Conservation (phyloP, 805 yeast genomes). For the Ogataea thermomethanolica region DNA sequence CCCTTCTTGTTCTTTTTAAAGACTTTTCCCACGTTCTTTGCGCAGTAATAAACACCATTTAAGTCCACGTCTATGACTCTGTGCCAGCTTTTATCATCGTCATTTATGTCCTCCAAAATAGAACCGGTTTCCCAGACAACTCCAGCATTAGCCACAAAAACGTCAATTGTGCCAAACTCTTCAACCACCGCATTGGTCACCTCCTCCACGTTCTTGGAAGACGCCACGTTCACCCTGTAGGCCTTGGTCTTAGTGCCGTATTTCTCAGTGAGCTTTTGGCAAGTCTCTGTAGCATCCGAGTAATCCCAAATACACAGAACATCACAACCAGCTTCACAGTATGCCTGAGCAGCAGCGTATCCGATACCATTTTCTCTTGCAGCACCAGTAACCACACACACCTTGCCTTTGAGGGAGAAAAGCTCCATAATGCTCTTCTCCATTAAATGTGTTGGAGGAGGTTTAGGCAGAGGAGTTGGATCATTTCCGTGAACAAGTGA, state of each 20-base stretch:
- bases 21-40: constrained; percentile 46
- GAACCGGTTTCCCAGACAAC: constrained; percentile 36
- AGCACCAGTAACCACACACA: constrained; percentile 82
- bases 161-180: constrained; percentile 41
- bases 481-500: constrained; percentile 22
- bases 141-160: constrained; percentile 43
- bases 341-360: constrained; percentile 74
- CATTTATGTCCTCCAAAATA: constrained; percentile 32
- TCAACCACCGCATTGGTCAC: constrained; percentile 31
- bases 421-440: constrained; percentile 41
- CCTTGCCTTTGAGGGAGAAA: constrained; percentile 77
- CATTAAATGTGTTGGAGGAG: constrained; percentile 24
- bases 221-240: constrained; percentile 37
- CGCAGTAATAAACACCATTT: constrained; percentile 51
- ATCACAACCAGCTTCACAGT: constrained; percentile 84
- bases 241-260: constrained; percentile 26
- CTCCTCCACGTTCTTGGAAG: constrained; percentile 33
- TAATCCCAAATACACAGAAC: constrained; percentile 48
- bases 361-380: constrained; percentile 70
- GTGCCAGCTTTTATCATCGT: constrained; percentile 33
- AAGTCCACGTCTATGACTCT: constrained; percentile 49
- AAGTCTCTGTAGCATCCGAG: constrained; percentile 23
- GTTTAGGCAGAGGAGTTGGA: constrained; percentile 27
- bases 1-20: constrained; percentile 48
- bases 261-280: constrained; percentile 21